Evolutionary conservation across 345 rosid genomes (phyloP), one percentile per base, ranked within the genome.

Genomic region (Mallotus nudiflorus): DNA sequence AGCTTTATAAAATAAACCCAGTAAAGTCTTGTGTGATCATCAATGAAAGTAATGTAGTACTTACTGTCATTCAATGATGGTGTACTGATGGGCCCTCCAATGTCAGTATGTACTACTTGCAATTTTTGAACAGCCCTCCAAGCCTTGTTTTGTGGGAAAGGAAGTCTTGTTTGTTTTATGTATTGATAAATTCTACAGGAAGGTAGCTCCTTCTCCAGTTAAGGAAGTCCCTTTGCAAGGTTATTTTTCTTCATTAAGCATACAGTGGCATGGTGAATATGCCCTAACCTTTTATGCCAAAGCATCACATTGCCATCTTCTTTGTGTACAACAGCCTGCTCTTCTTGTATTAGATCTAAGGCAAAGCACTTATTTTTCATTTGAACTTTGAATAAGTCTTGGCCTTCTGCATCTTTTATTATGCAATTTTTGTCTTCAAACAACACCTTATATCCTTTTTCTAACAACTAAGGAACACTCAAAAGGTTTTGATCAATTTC

Each of bases 401-500:
- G 11, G 6, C 35, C 0, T 56, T 25, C 12, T 28, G 46, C 46
- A 42, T 13, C 61, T 12, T 27, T 28, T 6, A 27, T 27, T 2
- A 14, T 56, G 14, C 61, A 56, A 27, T 4, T 27, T 13, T 27
- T 56, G 28, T 56, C 37, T 16, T 56, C 37, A 56, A 56, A 56
- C 61, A 27, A 25, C 3, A 42, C 46, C 46, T 42, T 42, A 42
- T 42, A 42, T 42, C 46, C 46, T 42, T 42, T 42, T 42, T 42
- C 46, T 12, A 42, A 12, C 14, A 42, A 12, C 46, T 42, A 1
- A 42, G 13, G 2, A 42, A 42, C 46, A 56, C 61, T 56, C 37
- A 56, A 56, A 56, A 56, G 6, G 61, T 28, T 56, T 27, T 56
- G 33, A 27, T 56, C 11, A 56, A 56, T 56, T 56, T 56, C 19